Conservation (phyloP, 2,329 filamentous ascomycete genomes). For the Aspergillus persii region DNA sequence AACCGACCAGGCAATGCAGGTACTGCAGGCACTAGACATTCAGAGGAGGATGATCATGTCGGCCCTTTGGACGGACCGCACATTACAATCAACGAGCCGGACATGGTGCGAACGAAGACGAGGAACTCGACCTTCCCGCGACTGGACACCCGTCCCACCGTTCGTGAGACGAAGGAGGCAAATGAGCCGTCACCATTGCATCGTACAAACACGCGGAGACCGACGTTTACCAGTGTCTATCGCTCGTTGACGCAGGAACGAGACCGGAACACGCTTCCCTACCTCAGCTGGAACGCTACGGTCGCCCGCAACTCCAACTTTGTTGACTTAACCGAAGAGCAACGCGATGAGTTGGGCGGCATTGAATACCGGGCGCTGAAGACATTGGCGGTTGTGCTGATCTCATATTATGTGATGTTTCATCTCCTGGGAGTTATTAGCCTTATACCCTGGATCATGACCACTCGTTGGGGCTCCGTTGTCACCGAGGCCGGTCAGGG, state of each 20-base stretch:
- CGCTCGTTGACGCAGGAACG: constrained; percentile 38
- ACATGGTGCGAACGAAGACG: constrained; percentile 34
- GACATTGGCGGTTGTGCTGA: constrained; percentile 74
- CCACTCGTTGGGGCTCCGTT: constrained; percentile 60
- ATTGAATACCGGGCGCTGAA: constrained; percentile 95
- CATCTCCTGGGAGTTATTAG: constrained; percentile 72
- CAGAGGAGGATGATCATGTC: constrained; percentile 22
- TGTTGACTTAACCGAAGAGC: constrained; percentile 79
- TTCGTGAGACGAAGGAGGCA: constrained; percentile 32
- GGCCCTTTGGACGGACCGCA: constrained; percentile 35
- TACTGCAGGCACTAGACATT: not conserved
- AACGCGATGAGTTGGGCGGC: constrained; percentile 90
- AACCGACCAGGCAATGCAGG: not conserved
- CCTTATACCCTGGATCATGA: constrained; percentile 76
- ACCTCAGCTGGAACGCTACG: constrained; percentile 91
- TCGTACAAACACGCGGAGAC: constrained; percentile 25
- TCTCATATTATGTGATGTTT: constrained; percentile 79
- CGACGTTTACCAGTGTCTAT: constrained; percentile 33
- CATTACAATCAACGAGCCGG: constrained; percentile 50
- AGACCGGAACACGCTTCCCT: constrained; percentile 65
- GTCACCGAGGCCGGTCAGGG: constrained; percentile 63
- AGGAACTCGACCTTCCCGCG: constrained; percentile 39
- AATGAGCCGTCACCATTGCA: constrained; percentile 24
- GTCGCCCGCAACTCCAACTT: constrained; percentile 92
- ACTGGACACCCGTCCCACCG: constrained; percentile 35